These are phyloP conservation scores for Cynanchum wilfordii DNA, from an alignment of 257 asterid species.

Conservation along the genomic window DNA sequence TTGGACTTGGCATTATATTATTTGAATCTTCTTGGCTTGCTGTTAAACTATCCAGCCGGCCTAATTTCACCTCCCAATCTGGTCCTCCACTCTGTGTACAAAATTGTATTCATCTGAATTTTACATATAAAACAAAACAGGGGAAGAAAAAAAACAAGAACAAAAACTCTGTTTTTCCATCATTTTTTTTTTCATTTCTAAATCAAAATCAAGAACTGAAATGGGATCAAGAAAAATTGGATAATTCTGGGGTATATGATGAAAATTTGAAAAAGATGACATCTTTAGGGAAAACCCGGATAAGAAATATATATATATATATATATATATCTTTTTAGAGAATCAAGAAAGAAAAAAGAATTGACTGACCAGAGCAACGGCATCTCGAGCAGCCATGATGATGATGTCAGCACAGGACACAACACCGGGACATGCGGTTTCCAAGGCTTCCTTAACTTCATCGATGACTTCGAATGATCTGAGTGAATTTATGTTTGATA, in stretches of 20 bases:
- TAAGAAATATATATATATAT: background rate
- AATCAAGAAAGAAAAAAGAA: background rate
- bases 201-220: background rate
- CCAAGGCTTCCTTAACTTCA: conserved; percentile 64
- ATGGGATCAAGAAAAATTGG: background rate
- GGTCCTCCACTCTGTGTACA: conserved; percentile 83
- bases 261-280: background rate
- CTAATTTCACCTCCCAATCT: conserved; percentile 76
- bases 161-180: no score
- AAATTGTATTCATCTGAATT: background rate
- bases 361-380: conserved; percentile 61
- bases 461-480: conserved; percentile 75
- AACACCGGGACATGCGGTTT: conserved; percentile 54
- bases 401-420: conserved; percentile 95
- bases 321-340: background rate
- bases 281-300: background rate
- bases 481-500: conserved; percentile 75
- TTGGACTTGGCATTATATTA: conserved; percentile 88
- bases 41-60: conserved; percentile 74
- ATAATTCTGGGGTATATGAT: background rate
- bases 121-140: background rate
- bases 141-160: background rate
- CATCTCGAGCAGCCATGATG: conserved; percentile 93
- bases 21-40: conserved; percentile 80
- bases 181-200: background rate